Conservation (phyloP, 2,329 filamentous ascomycete species). For the Aspergillus transmontanensis region DNA sequence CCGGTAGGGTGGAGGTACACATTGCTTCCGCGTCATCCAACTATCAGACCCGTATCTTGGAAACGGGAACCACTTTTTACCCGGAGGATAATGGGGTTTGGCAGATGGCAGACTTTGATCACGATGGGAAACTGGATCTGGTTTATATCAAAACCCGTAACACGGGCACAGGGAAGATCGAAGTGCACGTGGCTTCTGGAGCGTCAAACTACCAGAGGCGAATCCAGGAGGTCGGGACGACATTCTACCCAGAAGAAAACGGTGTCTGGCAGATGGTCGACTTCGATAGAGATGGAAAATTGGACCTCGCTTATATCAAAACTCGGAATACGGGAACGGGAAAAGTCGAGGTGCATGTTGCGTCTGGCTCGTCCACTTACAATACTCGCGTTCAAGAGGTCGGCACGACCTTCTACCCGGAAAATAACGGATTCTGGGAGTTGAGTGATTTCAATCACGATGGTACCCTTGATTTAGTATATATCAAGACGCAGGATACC, state of each 20-base stretch:
- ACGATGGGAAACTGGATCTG: slow-evolving; percentile 16
- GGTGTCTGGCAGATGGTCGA: slow-evolving; percentile 18
- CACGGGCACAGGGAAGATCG: slow-evolving; percentile 16
- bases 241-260: slow-evolving; percentile 40
- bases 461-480: slow-evolving; percentile 16
- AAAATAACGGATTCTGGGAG: slow-evolving; percentile 16
- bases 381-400: slow-evolving; percentile 16
- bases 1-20: slow-evolving; percentile 20
- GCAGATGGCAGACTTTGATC: slow-evolving; percentile 16
- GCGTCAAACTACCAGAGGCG: slow-evolving; percentile 45
- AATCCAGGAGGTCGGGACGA: slow-evolving; percentile 68
- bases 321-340: slow-evolving; percentile 16
- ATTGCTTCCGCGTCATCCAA: slow-evolving; percentile 15
- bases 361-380: slow-evolving; percentile 18
- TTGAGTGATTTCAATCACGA: slow-evolving; percentile 15
- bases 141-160: slow-evolving; percentile 21
- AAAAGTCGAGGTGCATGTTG: slow-evolving; percentile 18
- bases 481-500: slow-evolving; percentile 17
- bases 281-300: slow-evolving; percentile 16
- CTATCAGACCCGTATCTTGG: slow-evolving; percentile 60
- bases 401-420: slow-evolving; percentile 52
- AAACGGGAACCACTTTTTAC: slow-evolving; percentile 62
- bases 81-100: slow-evolving; percentile 15
- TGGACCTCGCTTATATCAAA: slow-evolving; percentile 20
- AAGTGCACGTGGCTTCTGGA: slow-evolving; percentile 18